Percentiles rank a stretch among this genome's conserved stretches.
Evolutionary conservation across 139 green algal species (phyloP).

Genomic region (Micractinium conductrix): DNA sequence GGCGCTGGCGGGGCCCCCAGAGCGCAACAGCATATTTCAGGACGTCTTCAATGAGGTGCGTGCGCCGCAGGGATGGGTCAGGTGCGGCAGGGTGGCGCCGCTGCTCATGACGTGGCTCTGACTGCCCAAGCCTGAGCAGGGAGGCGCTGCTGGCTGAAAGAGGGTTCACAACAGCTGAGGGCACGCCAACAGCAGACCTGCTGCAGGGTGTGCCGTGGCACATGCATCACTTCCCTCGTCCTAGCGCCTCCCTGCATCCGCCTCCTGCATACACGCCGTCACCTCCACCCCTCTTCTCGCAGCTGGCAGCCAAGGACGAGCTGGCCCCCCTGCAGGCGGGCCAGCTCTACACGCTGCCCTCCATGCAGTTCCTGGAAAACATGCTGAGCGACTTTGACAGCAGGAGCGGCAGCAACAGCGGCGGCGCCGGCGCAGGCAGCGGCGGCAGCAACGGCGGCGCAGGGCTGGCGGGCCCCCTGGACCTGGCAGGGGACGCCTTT

Average conservation of each 20-base stretch:
- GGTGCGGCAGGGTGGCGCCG: not conserved
- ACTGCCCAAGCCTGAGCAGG: too few species aligned
- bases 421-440: not conserved
- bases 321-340: constrained; percentile 28
- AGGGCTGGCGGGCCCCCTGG: constrained; percentile 31
- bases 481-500: constrained; percentile 41
- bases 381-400: constrained; percentile 47
- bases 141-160: too few species aligned
- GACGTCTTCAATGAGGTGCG: constrained; percentile 44
- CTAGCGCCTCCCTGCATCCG: not conserved
- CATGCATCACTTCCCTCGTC: not conserved
- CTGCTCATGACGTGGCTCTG: too few species aligned
- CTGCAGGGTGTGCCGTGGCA: not conserved
- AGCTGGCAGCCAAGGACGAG: constrained; percentile 45
- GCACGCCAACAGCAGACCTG: not conserved
- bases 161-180: too few species aligned
- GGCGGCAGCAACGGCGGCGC: not conserved
- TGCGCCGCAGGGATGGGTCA: not conserved
- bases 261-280: not conserved
- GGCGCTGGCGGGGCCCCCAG: not conserved
- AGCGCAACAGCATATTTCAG: constrained; percentile 34
- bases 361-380: constrained; percentile 51
- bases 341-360: constrained; percentile 45
- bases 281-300: not conserved
- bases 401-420: not conserved